phyloP scores from a whole-genome alignment of 805 yeast genomes.

The Lipomyces sp. region DNA sequence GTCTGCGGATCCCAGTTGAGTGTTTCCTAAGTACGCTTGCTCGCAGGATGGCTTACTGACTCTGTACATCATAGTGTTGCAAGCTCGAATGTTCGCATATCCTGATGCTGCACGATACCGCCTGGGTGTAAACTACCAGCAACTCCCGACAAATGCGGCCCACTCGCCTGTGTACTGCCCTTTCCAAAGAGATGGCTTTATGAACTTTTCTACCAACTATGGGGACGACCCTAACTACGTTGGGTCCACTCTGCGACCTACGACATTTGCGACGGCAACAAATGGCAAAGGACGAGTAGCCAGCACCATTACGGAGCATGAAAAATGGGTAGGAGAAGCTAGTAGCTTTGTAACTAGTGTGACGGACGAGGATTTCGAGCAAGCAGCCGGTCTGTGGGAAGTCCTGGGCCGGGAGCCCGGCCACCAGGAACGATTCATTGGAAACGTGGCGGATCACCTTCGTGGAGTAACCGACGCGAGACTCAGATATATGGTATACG shows the following conservation, averaged over 20 bases:
- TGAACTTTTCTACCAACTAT: slow-evolving; percentile 70
- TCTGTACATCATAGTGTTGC: slow-evolving; percentile 46
- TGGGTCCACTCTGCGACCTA: slow-evolving; percentile 54
- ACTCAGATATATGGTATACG: neutral
- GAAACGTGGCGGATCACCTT: slow-evolving; percentile 78
- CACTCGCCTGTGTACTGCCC: slow-evolving; percentile 61
- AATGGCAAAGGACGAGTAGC: slow-evolving; percentile 4
- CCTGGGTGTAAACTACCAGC: slow-evolving; percentile 51
- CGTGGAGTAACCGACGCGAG: neutral
- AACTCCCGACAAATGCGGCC: slow-evolving; percentile 91
- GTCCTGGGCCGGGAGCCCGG: slow-evolving; percentile 70
- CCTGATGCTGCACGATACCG: slow-evolving; percentile 87
- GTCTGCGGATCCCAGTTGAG: slow-evolving; percentile 66
- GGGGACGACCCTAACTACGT: slow-evolving; percentile 76
- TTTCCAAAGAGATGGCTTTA: slow-evolving; percentile 80
- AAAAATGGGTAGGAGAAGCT: slow-evolving; percentile 81
- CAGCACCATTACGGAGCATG: slow-evolving; percentile 50
- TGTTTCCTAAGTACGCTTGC: neutral
- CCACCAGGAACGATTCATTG: slow-evolving; percentile 72
- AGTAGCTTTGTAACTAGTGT: slow-evolving; percentile 58
- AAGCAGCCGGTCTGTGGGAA: slow-evolving; percentile 76
- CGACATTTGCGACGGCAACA: slow-evolving; percentile 48
- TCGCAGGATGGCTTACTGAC: neutral
- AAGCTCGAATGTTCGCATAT: slow-evolving; percentile 79
- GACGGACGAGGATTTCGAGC: slow-evolving; percentile 72